Base-by-base conservation (phyloP, 164 flowering plant genomes). In the Chimonanthus salicifolius region DNA sequence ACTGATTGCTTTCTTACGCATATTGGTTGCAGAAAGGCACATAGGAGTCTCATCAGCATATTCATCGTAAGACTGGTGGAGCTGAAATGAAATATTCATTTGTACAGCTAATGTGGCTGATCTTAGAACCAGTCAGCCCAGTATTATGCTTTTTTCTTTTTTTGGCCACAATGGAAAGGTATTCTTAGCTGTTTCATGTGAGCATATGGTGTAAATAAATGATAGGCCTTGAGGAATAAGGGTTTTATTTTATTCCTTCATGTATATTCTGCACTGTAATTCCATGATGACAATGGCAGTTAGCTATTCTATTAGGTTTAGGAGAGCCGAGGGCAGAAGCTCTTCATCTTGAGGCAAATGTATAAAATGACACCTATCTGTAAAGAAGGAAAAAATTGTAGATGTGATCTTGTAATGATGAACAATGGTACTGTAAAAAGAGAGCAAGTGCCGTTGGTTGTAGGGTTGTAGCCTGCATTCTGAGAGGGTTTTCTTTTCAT, bases 71-170 rank as follows among this genome's bases (percentile, higher is more conserved):
- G 50, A 60, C 3, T 45, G 33, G 15, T 21, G 16, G 71, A 2
- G 15, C 15, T 18, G 43, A 54, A 47, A 49, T n/a, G 62, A 47
- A 48, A 60, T 44, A 33, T 46, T 5, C 66, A 62, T 68, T 71
- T 87, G 88, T 87, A 87, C 83, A 85, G 88, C 80, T 79, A 79
- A 82, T 81, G 58, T 54, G 76, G 83, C 80, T 78, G 75, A 72
- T 68, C 11, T 70, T 68, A 16, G 48, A 45, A 45, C 45, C 7
- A n/a, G 4, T 43, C 48, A 45, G 68, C 68, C 68, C 10, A 66
- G 11, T 47, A 66, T 66, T 16, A 7, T 11, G 60, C 11, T 54
- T n/a, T 54, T 5, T 54, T 5, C 15, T 54, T 5, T 47, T 68
- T 48, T 47, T 2, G 54, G 47, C 21, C 5, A 2, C 15, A n/a